Base-by-base conservation (phyloP, 371 early-diverging fungal genomes). In the Mucor circinelloides region DNA sequence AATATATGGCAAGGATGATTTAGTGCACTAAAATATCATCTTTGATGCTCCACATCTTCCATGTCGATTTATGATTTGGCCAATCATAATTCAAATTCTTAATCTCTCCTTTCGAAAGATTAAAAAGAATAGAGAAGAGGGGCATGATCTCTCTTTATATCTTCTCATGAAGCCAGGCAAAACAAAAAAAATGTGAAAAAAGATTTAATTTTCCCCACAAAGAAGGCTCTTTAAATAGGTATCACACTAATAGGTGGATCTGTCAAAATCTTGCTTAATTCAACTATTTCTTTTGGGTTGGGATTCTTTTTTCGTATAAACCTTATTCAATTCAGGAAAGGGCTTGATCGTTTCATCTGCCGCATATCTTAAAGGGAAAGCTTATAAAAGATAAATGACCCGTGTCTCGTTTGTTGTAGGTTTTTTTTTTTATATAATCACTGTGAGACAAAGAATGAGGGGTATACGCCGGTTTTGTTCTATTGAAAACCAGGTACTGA, bases 241-340 rank as follows among this genome's bases (percentile, higher is more conserved):
- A 52, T 52, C 12, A 52, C 52, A 52, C 52, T 27, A 15, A 52
- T 23, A 40, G 15, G 23, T 52, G 27, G 52, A 52, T 52, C 52
- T 52, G 52, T 52, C 52, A 52, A 52, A 46, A 52, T 13, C 12
- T 52, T 52, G 27, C 52, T 52, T 15, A 25, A 52, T 52, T 52
- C 15, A 52, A 52, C 23, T 0, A 12, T 52, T 52, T 52, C 12
- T 52, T 46, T 52, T 52, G 52, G 52, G 52, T 52, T 52, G 52
- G 12, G 27, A 27, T 52, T 52, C 52, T 52, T 27, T 52, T 52
- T 52, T 52, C 27, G 52, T 52, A 23, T 27, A 52, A 52, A 52
- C 52, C 52, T 52, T 52, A 52, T 27, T 52, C 52, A 27, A 52
- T 46, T 46, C 46, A 46, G 46, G 52, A 52, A 52, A 52, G 27